Conservation (phyloP, 805 yeast genomes). For the Metschnikowia gelsemii region DNA sequence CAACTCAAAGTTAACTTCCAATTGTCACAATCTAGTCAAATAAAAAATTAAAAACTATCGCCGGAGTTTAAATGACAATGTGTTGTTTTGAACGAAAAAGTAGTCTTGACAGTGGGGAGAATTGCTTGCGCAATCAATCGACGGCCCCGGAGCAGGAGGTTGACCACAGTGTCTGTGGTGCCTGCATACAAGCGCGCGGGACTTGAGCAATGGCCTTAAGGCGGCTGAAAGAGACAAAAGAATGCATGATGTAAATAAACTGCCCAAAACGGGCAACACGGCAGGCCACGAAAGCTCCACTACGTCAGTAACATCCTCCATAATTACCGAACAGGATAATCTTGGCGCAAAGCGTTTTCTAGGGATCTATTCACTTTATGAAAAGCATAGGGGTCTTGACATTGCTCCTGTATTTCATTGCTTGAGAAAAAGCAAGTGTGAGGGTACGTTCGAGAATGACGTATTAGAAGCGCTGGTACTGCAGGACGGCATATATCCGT, state of each 20-base stretch:
- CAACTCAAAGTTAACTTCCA: too few relatives aligned
- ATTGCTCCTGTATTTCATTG: neutral
- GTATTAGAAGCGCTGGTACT: conserved; percentile 6
- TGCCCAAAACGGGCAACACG: too few relatives aligned
- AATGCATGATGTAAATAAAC: conserved; percentile 5
- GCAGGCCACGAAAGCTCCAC: too few relatives aligned
- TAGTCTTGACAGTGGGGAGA: conserved; percentile 4
- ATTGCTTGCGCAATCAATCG: conserved; percentile 13
- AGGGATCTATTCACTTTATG: too few relatives aligned
- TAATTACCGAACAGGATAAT: too few relatives aligned
- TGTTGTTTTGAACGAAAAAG: conserved; percentile 3
- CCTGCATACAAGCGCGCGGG: conserved; percentile 3
- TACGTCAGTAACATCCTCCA: too few relatives aligned
- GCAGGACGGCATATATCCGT: conserved; percentile 1
- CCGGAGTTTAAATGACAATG: neutral
- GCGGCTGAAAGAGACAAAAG: conserved; percentile 9
- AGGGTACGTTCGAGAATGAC: conserved; percentile 3
- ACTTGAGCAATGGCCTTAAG: neutral
- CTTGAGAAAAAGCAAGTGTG: conserved; percentile 4
- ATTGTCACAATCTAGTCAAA: too few relatives aligned
- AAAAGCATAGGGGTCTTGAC: too few relatives aligned
- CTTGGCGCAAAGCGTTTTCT: too few relatives aligned
- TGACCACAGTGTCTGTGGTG: neutral
- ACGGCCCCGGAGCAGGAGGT: conserved; percentile 3
- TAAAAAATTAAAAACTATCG: neutral